These are phyloP conservation scores for Xylariaceae sp. DNA, from an alignment of 2,329 filamentous ascomycete species.

Conservation along the genomic window DNA sequence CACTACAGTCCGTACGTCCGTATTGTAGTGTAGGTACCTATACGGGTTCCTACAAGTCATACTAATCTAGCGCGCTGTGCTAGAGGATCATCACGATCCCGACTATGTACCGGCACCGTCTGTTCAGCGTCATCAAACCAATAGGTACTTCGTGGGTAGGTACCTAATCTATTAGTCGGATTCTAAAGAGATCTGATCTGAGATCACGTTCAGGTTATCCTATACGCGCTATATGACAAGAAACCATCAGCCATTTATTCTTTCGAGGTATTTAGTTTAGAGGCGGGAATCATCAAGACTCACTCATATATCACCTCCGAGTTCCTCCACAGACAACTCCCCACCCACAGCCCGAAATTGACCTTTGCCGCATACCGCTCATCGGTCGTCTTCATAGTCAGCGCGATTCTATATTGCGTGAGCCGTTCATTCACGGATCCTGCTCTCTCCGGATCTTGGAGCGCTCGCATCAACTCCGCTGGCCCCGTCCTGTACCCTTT, in stretches of 20 bases:
- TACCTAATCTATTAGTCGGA: slow-evolving; percentile 4
- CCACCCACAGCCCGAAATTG: slow-evolving; percentile 31
- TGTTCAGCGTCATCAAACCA: no score
- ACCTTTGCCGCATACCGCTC: slow-evolving; percentile 30
- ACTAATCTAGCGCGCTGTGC: no score
- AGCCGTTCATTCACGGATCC: slow-evolving; percentile 23
- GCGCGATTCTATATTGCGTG: slow-evolving; percentile 27
- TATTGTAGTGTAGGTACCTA: no score
- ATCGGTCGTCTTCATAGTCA: slow-evolving; percentile 32
- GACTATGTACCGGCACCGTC: no score
- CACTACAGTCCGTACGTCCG: no score
- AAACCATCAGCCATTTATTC: slow-evolving; percentile 8
- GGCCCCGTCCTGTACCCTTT: slow-evolving; percentile 26
- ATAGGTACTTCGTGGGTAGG: no score
- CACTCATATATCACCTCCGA: slow-evolving; percentile 32
- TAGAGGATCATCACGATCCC: no score
- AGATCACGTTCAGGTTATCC: slow-evolving; percentile 16
- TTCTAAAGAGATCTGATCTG: neutral
- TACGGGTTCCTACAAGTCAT: no score
- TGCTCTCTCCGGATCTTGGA: slow-evolving; percentile 22
- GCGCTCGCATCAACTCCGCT: slow-evolving; percentile 23
- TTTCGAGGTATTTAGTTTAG: neutral
- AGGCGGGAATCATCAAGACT: slow-evolving; percentile 3
- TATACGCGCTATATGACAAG: slow-evolving; percentile 23
- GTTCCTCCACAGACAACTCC: slow-evolving; percentile 31